Evolutionary conservation across 2,329 filamentous ascomycete genomes (phyloP), one percentile per base, ranked within the genome.

Genomic region (Fusarium cyanostomum): DNA sequence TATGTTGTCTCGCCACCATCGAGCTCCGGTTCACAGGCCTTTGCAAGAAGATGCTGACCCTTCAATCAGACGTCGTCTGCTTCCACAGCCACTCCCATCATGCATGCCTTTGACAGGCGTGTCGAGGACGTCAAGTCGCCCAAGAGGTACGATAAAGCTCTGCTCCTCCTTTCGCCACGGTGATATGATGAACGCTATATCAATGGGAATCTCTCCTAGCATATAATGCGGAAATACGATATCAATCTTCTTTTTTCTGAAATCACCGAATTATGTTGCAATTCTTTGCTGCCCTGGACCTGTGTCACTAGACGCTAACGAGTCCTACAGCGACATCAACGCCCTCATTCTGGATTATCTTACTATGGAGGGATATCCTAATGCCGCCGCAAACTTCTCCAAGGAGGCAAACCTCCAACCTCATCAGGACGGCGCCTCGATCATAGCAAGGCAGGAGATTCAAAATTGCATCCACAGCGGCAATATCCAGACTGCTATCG

Each of bases 151-250:
- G 89, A 85, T 55, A 15, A 26, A 24, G 21, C 16, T 34, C 18
- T 34, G 28, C 38, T 16, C 48, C 49, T 46, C 33, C 38, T 42
- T 27, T 42, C 31, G 18, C n/a, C 26, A 24, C 11, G 44, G 64
- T 67, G 66, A 81, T 71, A 82, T 87, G 83, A 96, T 96, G 94
- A 96, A 92, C 82, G 84, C 80, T 81, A 84, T 89, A 89, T 92
- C 89, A 96, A 97, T 99, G 95, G 95, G 95, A 99, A 99, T 99
- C 95, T 99, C 96, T 99, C 95, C 91, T 92, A 98, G 92, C 85
- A 87, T 82, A 80, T 77, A 79, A 85, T 99, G 95, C 92, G 90
- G 95, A 99, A 92, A 88, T 78, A 83, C 81, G 84, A 89, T 92
- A 77, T 76, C 62, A 70, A 75, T 76, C 72, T 89, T 91, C 87